Evolutionary conservation across 805 yeast genomes (phyloP), one percentile per base, ranked within the genome.

Genomic region (Candida sphagnicola): DNA sequence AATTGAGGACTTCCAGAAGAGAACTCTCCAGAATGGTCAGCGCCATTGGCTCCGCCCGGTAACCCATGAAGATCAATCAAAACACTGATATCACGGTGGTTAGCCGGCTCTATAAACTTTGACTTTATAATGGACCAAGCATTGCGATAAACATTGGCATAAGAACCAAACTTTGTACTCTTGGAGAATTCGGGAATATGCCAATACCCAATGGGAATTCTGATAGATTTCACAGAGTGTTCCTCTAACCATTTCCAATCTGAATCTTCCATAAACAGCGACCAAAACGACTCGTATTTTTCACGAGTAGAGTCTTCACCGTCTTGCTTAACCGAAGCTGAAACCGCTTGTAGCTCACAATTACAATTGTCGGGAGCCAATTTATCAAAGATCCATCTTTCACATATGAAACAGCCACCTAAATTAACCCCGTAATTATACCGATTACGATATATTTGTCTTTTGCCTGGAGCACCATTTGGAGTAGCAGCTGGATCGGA

Each of bases 151-250:
- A 85, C 87, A 0, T 54, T 54, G 3, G 72, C 56, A 26, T 75
- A 63, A 24, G 68, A 54, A 12, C 62, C 78, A 53, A 85, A 91
- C 14, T 82, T 80, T 2, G 95, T 82, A 3, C 73, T 77, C 15
- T 61, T 59, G 54, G 69, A 83, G 13, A 50, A 47, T 1, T 90
- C 87, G 15, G 82, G 80, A n/a, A 89, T 77, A 41, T 77, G 80
- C 96, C 96, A 91, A 60, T 85, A 91, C 0, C 98, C 98, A 46
- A 91, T 62, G 5, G 99, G 98, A 1, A 91, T 72, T 51, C 99
- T 73, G 4, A 91, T 72, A 2, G 89, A 76, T 17, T 86, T 87
- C n/a, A 85, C 85, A 5, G 87, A 85, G 38, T 70, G 72, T 15
- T 70, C 63, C 32, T 65, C 58, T 19, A 91, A 60, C 85, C 88